Evolutionary conservation across 1,139 yeast species (phyloP).

Genomic region (Wickerhamomyces sp.): DNA sequence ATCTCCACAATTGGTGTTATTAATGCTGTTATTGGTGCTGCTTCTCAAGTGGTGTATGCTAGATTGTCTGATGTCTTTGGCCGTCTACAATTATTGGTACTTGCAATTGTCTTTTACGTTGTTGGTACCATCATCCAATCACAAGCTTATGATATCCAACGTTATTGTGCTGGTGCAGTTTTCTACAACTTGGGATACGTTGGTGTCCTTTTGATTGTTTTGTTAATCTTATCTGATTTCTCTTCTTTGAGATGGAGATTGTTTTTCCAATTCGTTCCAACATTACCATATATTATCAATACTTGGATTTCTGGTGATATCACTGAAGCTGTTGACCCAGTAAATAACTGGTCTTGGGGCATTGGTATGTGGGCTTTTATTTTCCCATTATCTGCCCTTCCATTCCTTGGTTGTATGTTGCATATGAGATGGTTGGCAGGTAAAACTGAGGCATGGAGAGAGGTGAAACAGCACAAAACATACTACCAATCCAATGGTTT

Average conservation of each 20-base stretch:
- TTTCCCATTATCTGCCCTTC: conserved; percentile 59
- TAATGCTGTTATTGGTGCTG: conserved; percentile 63
- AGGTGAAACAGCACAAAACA: conserved; percentile 26
- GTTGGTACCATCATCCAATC: conserved; percentile 71
- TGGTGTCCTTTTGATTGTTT: conserved; percentile 53
- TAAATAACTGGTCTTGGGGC: conserved; percentile 60
- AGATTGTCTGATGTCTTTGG: conserved; percentile 70
- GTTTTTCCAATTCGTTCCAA: conserved; percentile 56
- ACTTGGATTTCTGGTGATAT: conserved; percentile 73
- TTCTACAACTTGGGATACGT: conserved; percentile 68
- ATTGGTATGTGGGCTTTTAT: conserved; percentile 81
- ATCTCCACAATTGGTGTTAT: conserved; percentile 63
- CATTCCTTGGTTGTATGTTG: conserved; percentile 46
- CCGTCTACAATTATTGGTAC: conserved; percentile 50
- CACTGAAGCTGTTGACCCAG: conserved; percentile 33
- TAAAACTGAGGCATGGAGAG: conserved; percentile 43
- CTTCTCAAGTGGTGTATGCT: conserved; percentile 67
- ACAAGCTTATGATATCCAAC: conserved; percentile 58
- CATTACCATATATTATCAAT: conserved; percentile 67
- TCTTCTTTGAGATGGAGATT: conserved; percentile 71
- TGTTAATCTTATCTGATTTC: conserved; percentile 59
- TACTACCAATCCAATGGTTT: conserved; percentile 26
- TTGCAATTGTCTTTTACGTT: conserved; percentile 55
- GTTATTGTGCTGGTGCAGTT: conserved; percentile 72
- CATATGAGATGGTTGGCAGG: conserved; percentile 57